These are phyloP conservation scores for Morella rubra DNA, from an alignment of 306 rosid species.

Conservation along the genomic window DNA sequence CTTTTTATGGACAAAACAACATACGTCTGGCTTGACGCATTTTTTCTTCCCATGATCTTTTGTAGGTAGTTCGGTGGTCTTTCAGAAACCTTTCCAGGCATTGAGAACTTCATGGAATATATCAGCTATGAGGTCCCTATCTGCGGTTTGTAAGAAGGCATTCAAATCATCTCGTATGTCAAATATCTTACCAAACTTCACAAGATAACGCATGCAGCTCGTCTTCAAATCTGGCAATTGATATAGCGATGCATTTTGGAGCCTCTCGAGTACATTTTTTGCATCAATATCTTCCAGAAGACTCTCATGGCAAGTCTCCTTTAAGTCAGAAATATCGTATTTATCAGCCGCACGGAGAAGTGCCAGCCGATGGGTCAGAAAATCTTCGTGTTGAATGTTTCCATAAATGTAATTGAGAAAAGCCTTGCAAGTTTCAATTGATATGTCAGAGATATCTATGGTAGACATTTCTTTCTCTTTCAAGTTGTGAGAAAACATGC, in stretches of 20 bases:
- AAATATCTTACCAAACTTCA: conserved; percentile 85
- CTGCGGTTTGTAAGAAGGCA: conserved; percentile 74
- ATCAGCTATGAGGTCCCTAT: conserved; percentile 82
- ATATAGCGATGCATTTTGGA: conserved; percentile 83
- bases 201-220: conserved; percentile 78
- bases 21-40: conserved; percentile 20
- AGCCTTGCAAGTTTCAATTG: conserved; percentile 77
- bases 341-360: conserved; percentile 91
- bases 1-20: conserved; percentile 22
- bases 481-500: conserved; percentile 93
- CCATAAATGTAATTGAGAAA: conserved; percentile 83
- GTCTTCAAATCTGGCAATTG: conserved; percentile 67
- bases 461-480: conserved; percentile 82
- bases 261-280: conserved; percentile 91
- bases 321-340: conserved; percentile 82
- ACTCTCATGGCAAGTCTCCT: conserved; percentile 88
- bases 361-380: conserved; percentile 64
- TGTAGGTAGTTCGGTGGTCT: conserved; percentile 30
- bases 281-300: conserved; percentile 88
- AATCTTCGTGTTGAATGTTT: conserved; percentile 69
- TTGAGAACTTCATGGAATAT: conserved; percentile 77
- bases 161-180: conserved; percentile 80
- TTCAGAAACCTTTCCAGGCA: conserved; percentile 94
- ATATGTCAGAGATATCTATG: conserved; percentile 85
- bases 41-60: conserved; percentile 14